phyloP scores from a whole-genome alignment of 768 basidiomycete genomes.

The Boletales sp. region DNA sequence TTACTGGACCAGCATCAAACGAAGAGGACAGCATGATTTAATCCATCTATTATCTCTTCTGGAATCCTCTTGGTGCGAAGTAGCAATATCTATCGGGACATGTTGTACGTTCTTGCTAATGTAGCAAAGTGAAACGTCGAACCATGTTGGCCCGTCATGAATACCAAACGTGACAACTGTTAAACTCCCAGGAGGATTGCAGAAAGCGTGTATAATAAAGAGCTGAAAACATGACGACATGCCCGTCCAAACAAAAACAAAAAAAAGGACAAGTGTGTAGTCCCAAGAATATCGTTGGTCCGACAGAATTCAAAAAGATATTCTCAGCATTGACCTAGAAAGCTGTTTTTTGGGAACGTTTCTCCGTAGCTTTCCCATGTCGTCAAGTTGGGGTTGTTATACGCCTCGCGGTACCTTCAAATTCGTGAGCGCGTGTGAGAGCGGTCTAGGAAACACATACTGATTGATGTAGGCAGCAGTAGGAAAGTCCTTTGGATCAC shows the following conservation, averaged over 20 bases:
- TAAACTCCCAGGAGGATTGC: slow-evolving; percentile 1
- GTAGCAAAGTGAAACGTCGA: slow-evolving; percentile 13
- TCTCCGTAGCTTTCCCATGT: slow-evolving; percentile 67
- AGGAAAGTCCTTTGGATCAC: slow-evolving; percentile 75
- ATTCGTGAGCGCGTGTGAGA: slow-evolving; percentile 2
- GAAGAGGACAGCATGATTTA: slow-evolving; percentile 13
- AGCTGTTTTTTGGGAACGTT: slow-evolving; percentile 63
- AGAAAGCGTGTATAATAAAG: slow-evolving; percentile 15
- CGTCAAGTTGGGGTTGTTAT: slow-evolving; percentile 77
- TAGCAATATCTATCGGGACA: slow-evolving; percentile 25
- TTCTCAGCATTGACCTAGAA: slow-evolving; percentile 55
- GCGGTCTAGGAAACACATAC: slow-evolving; percentile 33
- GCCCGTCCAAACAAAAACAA: slow-evolving; percentile 7
- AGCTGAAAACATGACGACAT: slow-evolving; percentile 17
- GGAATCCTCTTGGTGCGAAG: slow-evolving; percentile 14
- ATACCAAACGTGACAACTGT: slow-evolving; percentile 2
- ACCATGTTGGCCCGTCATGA: not conserved
- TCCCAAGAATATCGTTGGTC: slow-evolving; percentile 6
- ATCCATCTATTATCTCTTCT: slow-evolving; percentile 12
- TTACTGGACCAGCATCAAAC: slow-evolving; percentile 29
- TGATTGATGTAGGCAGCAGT: slow-evolving; percentile 78
- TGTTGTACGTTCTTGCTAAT: slow-evolving; percentile 27
- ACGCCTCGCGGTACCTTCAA: slow-evolving; percentile 60
- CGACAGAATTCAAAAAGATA: not conserved
- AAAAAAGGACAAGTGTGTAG: slow-evolving; percentile 4